Conservation (phyloP, 371 early-diverging fungal genomes). For the Saksenaea oblongispora region DNA sequence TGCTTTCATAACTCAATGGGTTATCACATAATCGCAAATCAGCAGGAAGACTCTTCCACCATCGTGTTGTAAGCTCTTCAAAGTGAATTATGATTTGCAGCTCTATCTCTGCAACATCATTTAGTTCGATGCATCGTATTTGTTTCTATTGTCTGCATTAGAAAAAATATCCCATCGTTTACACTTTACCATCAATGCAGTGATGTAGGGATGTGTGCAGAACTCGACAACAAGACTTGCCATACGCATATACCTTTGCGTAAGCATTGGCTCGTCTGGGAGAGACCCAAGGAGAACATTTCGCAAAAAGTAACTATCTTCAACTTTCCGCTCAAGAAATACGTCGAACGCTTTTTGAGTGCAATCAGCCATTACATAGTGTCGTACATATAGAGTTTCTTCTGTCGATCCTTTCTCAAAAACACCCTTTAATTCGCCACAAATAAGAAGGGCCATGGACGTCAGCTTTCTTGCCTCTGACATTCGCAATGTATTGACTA, state of each 20-base stretch:
- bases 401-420: neutral
- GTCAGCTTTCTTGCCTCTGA: constrained; percentile 2
- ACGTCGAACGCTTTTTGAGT: neutral
- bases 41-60: neutral
- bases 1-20: neutral
- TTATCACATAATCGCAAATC: neutral
- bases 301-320: neutral
- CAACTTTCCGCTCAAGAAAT: neutral
- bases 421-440: neutral
- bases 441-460: neutral
- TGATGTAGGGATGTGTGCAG: neutral
- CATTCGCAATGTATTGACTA: neutral
- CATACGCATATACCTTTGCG: neutral
- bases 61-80: neutral
- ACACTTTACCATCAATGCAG: neutral
- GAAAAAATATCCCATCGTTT: neutral
- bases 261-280: neutral
- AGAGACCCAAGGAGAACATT: neutral
- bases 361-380: neutral
- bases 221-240: neutral
- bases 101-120: neutral
- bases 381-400: neutral
- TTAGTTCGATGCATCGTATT: neutral
- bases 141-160: neutral
- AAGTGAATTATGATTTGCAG: neutral